Evolutionary conservation across 345 rosid genomes (phyloP), one percentile per base, ranked within the genome.

Genomic region (Rubroshorea leprosula): DNA sequence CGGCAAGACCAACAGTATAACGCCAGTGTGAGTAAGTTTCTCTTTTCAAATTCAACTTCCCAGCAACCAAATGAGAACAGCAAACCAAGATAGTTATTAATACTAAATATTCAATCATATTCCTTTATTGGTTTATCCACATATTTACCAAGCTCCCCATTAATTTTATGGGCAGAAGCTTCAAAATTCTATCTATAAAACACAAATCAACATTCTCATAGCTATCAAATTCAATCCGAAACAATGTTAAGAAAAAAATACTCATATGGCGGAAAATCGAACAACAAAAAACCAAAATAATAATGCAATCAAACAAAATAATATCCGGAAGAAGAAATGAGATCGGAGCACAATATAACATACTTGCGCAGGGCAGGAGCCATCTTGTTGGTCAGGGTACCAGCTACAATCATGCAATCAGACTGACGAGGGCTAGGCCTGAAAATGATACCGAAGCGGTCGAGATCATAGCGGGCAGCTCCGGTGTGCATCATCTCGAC

Each of bases 401-500:
- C 99, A 9, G 99, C 99, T 23, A 93, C 99, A 65, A 93, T 82
- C 99, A 93, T 93, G 66, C 94, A 82, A 75, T 93, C 99, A 16
- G 99, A 93, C 65, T 93, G 99, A 0, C 99, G 86, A 45, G 99
- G 99, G 69, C 97, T 93, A 10, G 99, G 99, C 67, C 99, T 75
- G 67, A 93, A 93, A 54, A 93, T 93, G 61, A 93, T 62, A 27
- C 99, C 99, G 53, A 93, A 93, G 16, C 99, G 83, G 25, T 93
- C 99, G 64, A 93, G 83, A 83, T 93, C 99, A 68, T 89, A 93
- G 2, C 99, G 87, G 65, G 99, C 79, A 23, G 97, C 99, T 49
- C 97, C 97, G 52, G 99, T 72, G 76, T 93, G 99, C 99, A 93
- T 93, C 97, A 93, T 93, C 72, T 93, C 99, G 6, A 93, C 97